Evolutionary conservation across 768 basidiomycete species (phyloP), one percentile per base, ranked within the genome.

Genomic region (Heimioporus sp.): DNA sequence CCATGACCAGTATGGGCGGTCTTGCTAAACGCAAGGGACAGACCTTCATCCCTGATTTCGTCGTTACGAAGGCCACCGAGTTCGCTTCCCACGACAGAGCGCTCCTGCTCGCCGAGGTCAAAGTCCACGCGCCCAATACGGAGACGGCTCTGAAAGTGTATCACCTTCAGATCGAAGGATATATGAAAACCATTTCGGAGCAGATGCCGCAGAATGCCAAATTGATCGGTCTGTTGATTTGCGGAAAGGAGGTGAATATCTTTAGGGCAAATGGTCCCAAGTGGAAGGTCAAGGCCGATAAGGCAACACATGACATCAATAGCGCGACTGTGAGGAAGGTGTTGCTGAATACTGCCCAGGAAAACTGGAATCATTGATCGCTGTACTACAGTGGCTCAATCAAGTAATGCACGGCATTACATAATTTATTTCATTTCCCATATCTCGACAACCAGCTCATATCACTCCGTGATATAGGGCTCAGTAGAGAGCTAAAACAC

Each of bases 201-300:
- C 49, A 28, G 38, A 37, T 16, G 10, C 4, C 15, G 37, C 10
- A 10, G 10, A 19, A 11, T 11, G 3, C 20, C 9, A 6, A 7
- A 4, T 13, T 52, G 20, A 3, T 11, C 16, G 51, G 51, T 30
- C 24, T 52, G 13, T 52, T 52, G 39, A 41, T 52, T 19, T 46
- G 51, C 16, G 51, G 51, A 0, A 30, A 16, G 1, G 11, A 15
- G 2, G 49, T 31, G 11, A 12, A 19, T 2, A 31, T 50, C 7
- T 38, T 16, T 16, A 43, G 24, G 35, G 11, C 39, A 11, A 28
- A 37, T 5, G 36, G 30, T 31, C 28, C 35, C 7, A 12, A 15
- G 4, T 10, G 13, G 15, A 4, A n/a, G 13, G 9, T 39, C 13
- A 5, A 2, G 12, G 10, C 4, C 4, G 43, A 37, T 21, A 5